A percentile compares a stretch with the other conserved stretches of the same genome.
These are phyloP conservation scores for Moesziomyces antarcticus DNA, from an alignment of 1,284 basidiomycete genomes.

Conservation along the genomic window DNA sequence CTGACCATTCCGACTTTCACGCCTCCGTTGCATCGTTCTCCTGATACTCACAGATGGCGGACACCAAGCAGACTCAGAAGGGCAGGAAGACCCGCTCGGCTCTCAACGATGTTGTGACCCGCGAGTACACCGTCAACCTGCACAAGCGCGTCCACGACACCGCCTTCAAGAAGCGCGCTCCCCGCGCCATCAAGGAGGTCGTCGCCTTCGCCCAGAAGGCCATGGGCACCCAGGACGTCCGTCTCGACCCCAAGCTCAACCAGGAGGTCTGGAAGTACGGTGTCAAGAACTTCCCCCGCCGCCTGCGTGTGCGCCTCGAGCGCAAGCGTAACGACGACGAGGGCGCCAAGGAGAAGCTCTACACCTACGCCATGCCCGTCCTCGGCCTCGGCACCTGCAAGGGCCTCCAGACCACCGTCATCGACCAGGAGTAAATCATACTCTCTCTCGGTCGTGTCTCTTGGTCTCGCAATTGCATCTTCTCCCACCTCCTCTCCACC, in stretches of 20 bases:
- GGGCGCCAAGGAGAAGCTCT: conserved; percentile 68
- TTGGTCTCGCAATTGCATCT: conserved; percentile 41
- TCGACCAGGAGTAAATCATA: conserved; percentile 63
- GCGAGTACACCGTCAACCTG: conserved; percentile 68
- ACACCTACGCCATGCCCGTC: conserved; percentile 65
- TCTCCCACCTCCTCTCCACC: conserved; percentile 2
- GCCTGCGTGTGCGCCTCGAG: conserved; percentile 66
- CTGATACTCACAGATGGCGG: conserved; percentile 47
- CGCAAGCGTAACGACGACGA: conserved; percentile 69
- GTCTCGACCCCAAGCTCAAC: conserved; percentile 68
- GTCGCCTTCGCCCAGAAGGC: conserved; percentile 66
- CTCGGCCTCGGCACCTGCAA: conserved; percentile 67
- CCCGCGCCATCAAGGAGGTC: conserved; percentile 67
- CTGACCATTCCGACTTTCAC: not conserved
- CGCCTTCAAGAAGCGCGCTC: conserved; percentile 67
- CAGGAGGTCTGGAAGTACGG: conserved; percentile 68
- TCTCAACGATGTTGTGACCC: conserved; percentile 60
- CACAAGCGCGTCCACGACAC: conserved; percentile 66
- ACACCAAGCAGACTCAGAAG: conserved; percentile 63
- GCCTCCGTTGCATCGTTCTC: not conserved
- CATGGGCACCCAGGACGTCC: conserved; percentile 68
- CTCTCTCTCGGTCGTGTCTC: conserved; percentile 23
- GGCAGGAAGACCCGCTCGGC: conserved; percentile 67
- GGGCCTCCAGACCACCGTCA: conserved; percentile 65
- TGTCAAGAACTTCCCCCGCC: conserved; percentile 66